Evolutionary conservation across 441 rosid species (phyloP).

Genomic region (Sinapis alba): DNA sequence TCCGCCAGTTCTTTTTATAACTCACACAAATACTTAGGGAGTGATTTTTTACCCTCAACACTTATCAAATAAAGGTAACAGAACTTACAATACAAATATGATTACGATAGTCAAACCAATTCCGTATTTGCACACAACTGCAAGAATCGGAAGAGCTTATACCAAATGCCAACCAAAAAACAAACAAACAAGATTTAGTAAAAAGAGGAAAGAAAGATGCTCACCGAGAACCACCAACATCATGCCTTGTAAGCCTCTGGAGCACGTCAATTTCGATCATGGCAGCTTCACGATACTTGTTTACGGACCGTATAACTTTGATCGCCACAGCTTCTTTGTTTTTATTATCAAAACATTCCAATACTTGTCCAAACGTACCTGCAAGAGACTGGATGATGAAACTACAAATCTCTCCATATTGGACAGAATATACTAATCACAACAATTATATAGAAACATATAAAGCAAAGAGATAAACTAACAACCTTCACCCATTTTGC

Average conservation of each 20-base stretch:
- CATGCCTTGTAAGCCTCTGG: slow-evolving; percentile 83
- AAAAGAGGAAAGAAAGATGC: slow-evolving; percentile 35
- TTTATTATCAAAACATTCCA: slow-evolving; percentile 84
- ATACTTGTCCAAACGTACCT: slow-evolving; percentile 95
- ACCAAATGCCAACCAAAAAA: slow-evolving; percentile 44
- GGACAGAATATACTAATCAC: not conserved
- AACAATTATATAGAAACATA: not conserved
- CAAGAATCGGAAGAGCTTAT: slow-evolving; percentile 75
- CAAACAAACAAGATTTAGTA: slow-evolving; percentile 24
- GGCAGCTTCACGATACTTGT: slow-evolving; percentile 92
- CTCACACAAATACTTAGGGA: slow-evolving; percentile 55
- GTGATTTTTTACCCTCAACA: slow-evolving; percentile 51
- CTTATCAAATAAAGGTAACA: slow-evolving; percentile 59
- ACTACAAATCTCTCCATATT: not conserved
- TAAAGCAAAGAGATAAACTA: slow-evolving; percentile 31
- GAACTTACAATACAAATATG: slow-evolving; percentile 98
- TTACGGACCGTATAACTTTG: slow-evolving; percentile 80
- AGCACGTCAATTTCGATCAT: slow-evolving; percentile 90
- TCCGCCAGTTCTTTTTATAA: slow-evolving; percentile 65
- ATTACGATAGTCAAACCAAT: slow-evolving; percentile 99
- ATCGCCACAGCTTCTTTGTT: slow-evolving; percentile 81
- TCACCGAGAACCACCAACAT: slow-evolving; percentile 74
- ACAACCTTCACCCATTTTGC: slow-evolving; percentile 99
- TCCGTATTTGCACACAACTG: slow-evolving; percentile 99
- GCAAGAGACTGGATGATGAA: slow-evolving; percentile 22